Conservation (phyloP, 345 rosid species). For the Eucalyptus lansdowneana region DNA sequence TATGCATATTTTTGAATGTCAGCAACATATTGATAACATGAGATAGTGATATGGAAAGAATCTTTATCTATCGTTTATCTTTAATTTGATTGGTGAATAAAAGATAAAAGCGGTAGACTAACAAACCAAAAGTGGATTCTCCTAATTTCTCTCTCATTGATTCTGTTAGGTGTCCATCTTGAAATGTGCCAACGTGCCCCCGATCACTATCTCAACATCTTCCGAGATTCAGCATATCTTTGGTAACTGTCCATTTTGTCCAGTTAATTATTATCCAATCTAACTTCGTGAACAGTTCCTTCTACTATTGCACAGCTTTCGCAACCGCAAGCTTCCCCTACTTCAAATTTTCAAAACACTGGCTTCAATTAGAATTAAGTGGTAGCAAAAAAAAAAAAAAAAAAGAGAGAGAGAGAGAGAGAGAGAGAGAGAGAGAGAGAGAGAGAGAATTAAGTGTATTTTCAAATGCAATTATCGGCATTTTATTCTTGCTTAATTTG, state of each 20-base stretch:
- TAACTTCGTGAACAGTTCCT: not conserved
- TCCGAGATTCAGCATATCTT: not conserved
- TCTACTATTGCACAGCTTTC: not conserved
- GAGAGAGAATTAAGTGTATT: not conserved
- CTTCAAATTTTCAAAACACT: not conserved
- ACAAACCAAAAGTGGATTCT: not conserved
- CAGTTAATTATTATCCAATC: not conserved
- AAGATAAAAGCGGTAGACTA: not conserved
- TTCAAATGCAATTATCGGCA: not conserved
- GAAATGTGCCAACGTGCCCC: not conserved
- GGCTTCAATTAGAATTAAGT: not conserved
- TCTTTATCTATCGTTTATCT: not conserved
- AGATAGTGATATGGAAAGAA: not conserved
- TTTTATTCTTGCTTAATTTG: not conserved
- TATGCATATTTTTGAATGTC: not conserved
- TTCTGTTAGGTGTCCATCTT: not conserved
- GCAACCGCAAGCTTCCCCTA: not conserved
- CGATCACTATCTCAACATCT: not conserved
- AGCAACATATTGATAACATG: not conserved
- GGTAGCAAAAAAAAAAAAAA: not conserved
- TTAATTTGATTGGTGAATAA: not conserved
- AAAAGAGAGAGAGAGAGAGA: accelerated
- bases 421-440: not conserved
- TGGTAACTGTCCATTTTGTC: not conserved
- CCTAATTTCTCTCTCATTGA: not conserved